Evolutionary conservation across 192 early-diverging fungal species (phyloP).

Genomic region (Obelidium mucronatum): DNA sequence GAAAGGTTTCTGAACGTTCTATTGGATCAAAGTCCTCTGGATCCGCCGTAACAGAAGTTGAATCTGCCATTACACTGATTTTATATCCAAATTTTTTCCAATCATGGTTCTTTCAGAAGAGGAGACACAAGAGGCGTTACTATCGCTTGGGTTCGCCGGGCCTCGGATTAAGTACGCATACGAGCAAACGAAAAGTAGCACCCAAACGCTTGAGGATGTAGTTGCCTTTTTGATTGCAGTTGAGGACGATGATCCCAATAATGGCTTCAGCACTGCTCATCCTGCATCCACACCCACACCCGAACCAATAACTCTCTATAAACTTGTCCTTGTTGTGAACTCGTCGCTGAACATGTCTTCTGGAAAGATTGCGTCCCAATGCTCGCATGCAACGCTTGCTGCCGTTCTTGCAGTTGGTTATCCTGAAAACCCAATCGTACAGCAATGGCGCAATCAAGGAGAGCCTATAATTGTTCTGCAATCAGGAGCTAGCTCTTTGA

Average conservation of each 20-base stretch:
- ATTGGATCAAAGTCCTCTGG: conserved; percentile 15
- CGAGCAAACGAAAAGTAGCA: conserved; percentile 3
- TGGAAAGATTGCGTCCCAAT: conserved; percentile 88
- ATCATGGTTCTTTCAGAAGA: not conserved
- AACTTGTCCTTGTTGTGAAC: conserved; percentile 73
- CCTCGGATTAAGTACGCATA: not conserved
- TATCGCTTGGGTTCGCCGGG: conserved; percentile 13
- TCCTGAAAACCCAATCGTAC: not conserved
- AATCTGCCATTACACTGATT: not conserved
- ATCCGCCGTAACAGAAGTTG: not conserved
- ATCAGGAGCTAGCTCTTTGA: not conserved
- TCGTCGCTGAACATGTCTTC: conserved; percentile 85
- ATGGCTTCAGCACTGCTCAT: not conserved
- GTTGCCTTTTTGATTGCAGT: too few species aligned
- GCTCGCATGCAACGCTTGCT: conserved; percentile 82
- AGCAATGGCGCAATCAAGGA: conserved; percentile 14
- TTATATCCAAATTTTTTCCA: not conserved
- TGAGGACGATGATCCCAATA: conserved; percentile 8
- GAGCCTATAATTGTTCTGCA: conserved; percentile 29
- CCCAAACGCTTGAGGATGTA: too few species aligned
- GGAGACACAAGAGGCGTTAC: not conserved
- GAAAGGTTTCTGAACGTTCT: conserved; percentile 1
- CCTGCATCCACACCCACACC: not conserved
- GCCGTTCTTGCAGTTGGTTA: conserved; percentile 1
- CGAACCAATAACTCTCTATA: not conserved